Evolutionary conservation across 495 filamentous ascomycete genomes (phyloP).

Genomic region (Xylona heveae): DNA sequence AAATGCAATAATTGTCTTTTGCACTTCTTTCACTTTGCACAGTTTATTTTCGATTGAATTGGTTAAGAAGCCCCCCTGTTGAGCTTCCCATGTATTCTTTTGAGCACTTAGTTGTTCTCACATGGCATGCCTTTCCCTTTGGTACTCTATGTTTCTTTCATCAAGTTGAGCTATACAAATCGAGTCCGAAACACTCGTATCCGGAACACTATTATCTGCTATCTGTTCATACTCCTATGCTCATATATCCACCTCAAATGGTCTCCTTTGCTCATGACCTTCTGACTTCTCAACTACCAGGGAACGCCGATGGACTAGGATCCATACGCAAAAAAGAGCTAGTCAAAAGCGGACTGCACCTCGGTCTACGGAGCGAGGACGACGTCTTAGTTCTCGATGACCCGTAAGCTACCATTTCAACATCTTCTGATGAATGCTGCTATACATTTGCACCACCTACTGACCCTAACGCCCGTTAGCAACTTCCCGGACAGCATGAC

Average conservation of each 20-base stretch:
- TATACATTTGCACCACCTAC: conserved; percentile 1
- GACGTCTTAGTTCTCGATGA: conserved; percentile 74
- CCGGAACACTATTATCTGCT: no score
- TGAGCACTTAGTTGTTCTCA: no score
- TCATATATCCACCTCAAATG: background rate
- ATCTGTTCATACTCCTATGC: no score
- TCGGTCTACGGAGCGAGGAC: conserved; percentile 49
- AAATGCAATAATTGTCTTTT: no score
- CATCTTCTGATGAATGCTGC: background rate
- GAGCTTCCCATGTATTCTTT: no score
- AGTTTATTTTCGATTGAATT: no score
- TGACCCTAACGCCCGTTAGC: conserved; percentile 11
- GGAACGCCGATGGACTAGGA: conserved; percentile 74
- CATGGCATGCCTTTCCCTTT: no score
- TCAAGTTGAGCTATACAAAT: no score
- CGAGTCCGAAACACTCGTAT: no score
- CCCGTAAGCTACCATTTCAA: conserved; percentile 15
- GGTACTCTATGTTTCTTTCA: no score
- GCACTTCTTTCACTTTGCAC: no score
- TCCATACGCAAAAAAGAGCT: conserved; percentile 66
- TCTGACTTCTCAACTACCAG: conserved; percentile 14
- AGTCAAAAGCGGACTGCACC: conserved; percentile 44
- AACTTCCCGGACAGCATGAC: conserved; percentile 80
- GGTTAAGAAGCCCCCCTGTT: no score
- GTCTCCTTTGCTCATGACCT: conserved; percentile 1